Evolutionary conservation across 345 rosid genomes (phyloP), one percentile per base, ranked within the genome.

Genomic region (Punica granatum): DNA sequence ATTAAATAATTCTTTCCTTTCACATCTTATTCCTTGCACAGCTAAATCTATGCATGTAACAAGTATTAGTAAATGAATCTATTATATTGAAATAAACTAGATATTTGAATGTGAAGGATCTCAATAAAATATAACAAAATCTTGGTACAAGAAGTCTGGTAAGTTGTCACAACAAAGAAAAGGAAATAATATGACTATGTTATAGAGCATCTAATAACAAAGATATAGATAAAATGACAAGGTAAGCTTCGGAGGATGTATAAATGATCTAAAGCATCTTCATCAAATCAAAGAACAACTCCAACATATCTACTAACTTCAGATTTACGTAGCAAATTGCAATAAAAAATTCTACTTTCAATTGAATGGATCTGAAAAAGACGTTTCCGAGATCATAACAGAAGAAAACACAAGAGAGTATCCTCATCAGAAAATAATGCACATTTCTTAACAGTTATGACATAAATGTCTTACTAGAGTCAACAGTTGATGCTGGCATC

Each of bases 391-490:
- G 30, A 53, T 7, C 7, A 51, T n/a, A 21, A 51, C 58, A 12
- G n/a, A 51, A 9, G 58, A 56, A 28, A 30, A 51, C 7, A n/a
- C n/a, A 23, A 56, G 16, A 56, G 18, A 28, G 10, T 28, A 7
- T 26, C 19, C 34, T 26, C 25, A 28, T 26, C 18, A 28, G 32
- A 30, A 25, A 54, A 56, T 56, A 56, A 4, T 28, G 11, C 16
- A 56, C 34, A 56, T 12, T 51, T 56, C n/a, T 67, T 65, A 37
- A 32, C n/a, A 32, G 23, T 48, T 16, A 21, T 41, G 30, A 36
- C 59, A 26, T 64, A 46, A 18, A 56, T 51, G 14, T 64, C 79
- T 71, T 61, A 86, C 95, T 97, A 66, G 98, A 85, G 70, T 86
- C 92, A 78, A 85, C 70, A 59, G 78, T 54, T 31, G 91, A 75